Evolutionary conservation across 2,329 filamentous ascomycete species (phyloP).

Genomic region (Nannizzia gypsea): DNA sequence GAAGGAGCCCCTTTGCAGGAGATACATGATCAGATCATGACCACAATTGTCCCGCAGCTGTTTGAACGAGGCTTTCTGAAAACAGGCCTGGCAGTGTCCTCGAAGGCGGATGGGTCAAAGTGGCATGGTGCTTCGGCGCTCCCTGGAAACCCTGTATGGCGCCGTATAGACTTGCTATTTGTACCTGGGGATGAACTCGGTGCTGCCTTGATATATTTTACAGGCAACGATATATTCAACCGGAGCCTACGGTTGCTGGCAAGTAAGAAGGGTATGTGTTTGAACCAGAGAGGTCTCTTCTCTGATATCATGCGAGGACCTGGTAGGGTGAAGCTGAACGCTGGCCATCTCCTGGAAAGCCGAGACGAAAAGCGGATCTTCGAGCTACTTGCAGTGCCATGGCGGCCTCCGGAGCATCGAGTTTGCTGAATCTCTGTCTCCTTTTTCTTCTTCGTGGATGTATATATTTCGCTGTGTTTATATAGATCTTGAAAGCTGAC

Average conservation of each 20-base stretch:
- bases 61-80: constrained; percentile 55
- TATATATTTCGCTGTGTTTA: not conserved
- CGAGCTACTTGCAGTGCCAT: constrained; percentile 68
- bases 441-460: not conserved
- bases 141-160: constrained; percentile 51
- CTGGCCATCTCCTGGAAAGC: constrained; percentile 62
- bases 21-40: constrained; percentile 51
- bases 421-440: constrained; percentile 49
- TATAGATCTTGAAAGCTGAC: not conserved
- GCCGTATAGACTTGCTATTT: constrained; percentile 72
- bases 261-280: constrained; percentile 64
- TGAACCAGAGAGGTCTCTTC: constrained; percentile 77
- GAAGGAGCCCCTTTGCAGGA: constrained; percentile 45
- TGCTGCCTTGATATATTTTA: constrained; percentile 86
- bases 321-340: constrained; percentile 48
- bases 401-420: constrained; percentile 64
- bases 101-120: constrained; percentile 54
- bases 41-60: constrained; percentile 51
- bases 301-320: constrained; percentile 53
- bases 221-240: constrained; percentile 91
- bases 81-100: constrained; percentile 50
- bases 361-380: constrained; percentile 70
- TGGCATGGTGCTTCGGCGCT: constrained; percentile 81
- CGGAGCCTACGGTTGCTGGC: constrained; percentile 70
- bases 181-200: constrained; percentile 71